Evolutionary conservation across 2,329 filamentous ascomycete species (phyloP).

Genomic region (Neopestalotiopsis rosae): DNA sequence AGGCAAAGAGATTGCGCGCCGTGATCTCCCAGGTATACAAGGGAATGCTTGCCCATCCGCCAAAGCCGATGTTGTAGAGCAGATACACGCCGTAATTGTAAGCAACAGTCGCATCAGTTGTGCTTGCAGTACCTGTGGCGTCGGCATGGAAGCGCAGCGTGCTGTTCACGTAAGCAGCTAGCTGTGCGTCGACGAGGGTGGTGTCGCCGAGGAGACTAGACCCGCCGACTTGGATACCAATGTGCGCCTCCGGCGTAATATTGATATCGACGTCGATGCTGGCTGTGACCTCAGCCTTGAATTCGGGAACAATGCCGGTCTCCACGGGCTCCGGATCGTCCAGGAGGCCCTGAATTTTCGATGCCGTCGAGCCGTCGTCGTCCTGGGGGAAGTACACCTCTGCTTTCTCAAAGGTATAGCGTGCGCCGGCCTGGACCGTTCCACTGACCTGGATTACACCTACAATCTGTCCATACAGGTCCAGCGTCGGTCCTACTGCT

Average conservation of each 20-base stretch:
- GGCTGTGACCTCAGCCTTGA: background rate
- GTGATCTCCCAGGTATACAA: background rate
- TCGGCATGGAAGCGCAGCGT: background rate
- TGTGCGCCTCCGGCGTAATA: too few relatives aligned
- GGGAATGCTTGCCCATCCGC: background rate
- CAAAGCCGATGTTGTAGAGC: background rate
- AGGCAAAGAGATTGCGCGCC: background rate
- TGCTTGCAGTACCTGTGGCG: background rate
- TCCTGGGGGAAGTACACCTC: background rate
- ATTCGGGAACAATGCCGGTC: background rate
- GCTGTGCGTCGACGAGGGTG: too few relatives aligned
- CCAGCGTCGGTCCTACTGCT: background rate
- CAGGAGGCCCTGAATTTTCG: background rate
- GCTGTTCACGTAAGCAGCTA: background rate
- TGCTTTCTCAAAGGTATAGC: background rate
- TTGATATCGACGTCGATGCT: too few relatives aligned
- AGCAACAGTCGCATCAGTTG: background rate
- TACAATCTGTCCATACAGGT: background rate
- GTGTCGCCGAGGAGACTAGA: background rate
- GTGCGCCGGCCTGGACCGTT: background rate
- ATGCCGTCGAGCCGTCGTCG: background rate
- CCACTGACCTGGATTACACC: background rate
- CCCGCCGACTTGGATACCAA: too few relatives aligned
- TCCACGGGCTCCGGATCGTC: background rate
- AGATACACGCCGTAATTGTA: conserved; percentile 12